phyloP scores from a whole-genome alignment of 2,329 filamentous ascomycete genomes.

The Reticulascus tulasneorum region DNA sequence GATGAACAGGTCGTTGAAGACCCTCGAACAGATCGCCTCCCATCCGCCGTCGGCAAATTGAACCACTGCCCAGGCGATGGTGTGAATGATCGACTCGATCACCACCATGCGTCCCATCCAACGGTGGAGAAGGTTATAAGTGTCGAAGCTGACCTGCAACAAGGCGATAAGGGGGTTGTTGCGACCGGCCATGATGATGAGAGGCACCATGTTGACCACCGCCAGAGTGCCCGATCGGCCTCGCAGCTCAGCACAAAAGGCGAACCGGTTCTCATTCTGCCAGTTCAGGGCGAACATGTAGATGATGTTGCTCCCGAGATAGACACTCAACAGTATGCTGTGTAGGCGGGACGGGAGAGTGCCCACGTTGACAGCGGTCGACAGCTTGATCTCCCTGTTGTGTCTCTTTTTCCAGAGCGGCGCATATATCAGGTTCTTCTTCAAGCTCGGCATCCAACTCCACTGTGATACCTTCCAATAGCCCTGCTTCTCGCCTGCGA shows the following conservation, averaged over 20 bases:
- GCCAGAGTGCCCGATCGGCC: slow-evolving; percentile 79
- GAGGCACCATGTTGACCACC: slow-evolving; percentile 85
- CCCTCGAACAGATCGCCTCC: slow-evolving; percentile 48
- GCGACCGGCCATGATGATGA: slow-evolving; percentile 82
- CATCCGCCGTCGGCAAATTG: slow-evolving; percentile 63
- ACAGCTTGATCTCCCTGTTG: slow-evolving; percentile 63
- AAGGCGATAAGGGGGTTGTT: slow-evolving; percentile 88
- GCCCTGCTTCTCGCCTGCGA: slow-evolving; percentile 45
- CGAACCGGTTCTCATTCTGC: slow-evolving; percentile 51
- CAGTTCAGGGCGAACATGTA: slow-evolving; percentile 63
- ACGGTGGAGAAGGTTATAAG: slow-evolving; percentile 72
- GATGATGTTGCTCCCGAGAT: slow-evolving; percentile 55
- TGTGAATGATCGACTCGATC: slow-evolving; percentile 64
- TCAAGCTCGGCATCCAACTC: slow-evolving; percentile 58
- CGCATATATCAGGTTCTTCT: slow-evolving; percentile 60
- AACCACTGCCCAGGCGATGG: slow-evolving; percentile 69
- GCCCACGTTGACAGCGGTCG: slow-evolving; percentile 54
- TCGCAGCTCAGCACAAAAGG: slow-evolving; percentile 75
- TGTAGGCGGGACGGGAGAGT: slow-evolving; percentile 65
- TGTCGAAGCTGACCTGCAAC: slow-evolving; percentile 88
- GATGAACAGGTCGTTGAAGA: slow-evolving; percentile 61
- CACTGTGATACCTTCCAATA: slow-evolving; percentile 59
- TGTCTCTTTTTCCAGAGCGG: slow-evolving; percentile 63
- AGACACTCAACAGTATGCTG: slow-evolving; percentile 51
- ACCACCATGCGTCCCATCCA: slow-evolving; percentile 77